A percentile compares a stretch with the other conserved stretches of the same genome.
Evolutionary conservation across 2,329 filamentous ascomycete species (phyloP).

Genomic region (Erysiphe pulchra): DNA sequence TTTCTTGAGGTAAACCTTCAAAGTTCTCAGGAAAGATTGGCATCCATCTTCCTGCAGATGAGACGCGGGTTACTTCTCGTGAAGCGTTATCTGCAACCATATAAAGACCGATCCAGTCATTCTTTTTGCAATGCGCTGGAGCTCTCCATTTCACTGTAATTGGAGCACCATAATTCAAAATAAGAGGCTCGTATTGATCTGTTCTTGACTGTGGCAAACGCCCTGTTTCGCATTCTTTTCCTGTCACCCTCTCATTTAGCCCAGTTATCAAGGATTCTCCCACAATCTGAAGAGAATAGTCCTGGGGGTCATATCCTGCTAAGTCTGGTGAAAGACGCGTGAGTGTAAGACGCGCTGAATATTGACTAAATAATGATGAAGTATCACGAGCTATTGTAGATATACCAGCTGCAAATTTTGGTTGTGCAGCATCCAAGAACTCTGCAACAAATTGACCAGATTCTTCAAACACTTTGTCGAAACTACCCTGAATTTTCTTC

Average conservation of each 20-base stretch:
- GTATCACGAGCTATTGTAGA: conserved; percentile 75
- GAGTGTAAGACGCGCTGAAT: conserved; percentile 65
- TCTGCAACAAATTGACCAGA: conserved; percentile 79
- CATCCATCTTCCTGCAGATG: conserved; percentile 73
- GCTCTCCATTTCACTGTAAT: conserved; percentile 81
- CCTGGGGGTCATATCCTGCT: conserved; percentile 50
- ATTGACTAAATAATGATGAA: conserved; percentile 65
- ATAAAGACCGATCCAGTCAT: conserved; percentile 91
- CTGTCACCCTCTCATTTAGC: conserved; percentile 33
- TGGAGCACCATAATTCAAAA: conserved; percentile 72
- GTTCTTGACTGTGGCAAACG: conserved; percentile 35
- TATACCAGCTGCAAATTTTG: conserved; percentile 66
- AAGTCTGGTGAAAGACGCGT: conserved; percentile 57
- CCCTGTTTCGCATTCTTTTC: conserved; percentile 47
- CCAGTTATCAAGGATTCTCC: conserved; percentile 30
- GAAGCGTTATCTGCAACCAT: conserved; percentile 86
- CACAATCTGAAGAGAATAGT: conserved; percentile 55
- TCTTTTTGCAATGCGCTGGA: conserved; percentile 62
- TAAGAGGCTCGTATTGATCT: conserved; percentile 42
- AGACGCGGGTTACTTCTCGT: conserved; percentile 57
- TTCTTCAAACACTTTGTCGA: conserved; percentile 69
- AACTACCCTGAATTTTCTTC: conserved; percentile 58
- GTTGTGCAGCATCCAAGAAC: conserved; percentile 60
- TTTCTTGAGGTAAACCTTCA: conserved; percentile 48
- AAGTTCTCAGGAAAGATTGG: conserved; percentile 55